Evolutionary conservation across 208 protist species (phyloP), one percentile per base, ranked within the genome.

Genomic region (Angomonas ambiguus): DNA sequence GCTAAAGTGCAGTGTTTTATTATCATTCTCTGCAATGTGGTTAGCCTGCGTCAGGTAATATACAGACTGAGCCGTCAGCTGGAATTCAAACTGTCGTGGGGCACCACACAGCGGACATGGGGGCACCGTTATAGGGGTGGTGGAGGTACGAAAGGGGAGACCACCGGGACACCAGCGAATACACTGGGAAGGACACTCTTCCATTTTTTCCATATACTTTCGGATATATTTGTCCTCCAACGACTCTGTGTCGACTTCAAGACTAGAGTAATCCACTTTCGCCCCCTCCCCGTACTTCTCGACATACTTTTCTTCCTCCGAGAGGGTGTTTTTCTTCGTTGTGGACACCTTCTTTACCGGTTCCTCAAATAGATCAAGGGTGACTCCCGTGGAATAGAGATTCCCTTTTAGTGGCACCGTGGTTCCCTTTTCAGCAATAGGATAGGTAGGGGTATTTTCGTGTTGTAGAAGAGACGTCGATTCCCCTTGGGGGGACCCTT

Each of bases 101-200:
- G 76, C 80, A 2, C 74, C 74, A 51, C 91, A 96, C 24, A 51
- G 66, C 3, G 79, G 51, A 51, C 91, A 96, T 30, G 70, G 67
- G 11, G 87, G 87, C 11, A 88, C 64, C 4, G 53, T 35, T 13
- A 66, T 51, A 8, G 65, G 33, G 53, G 72, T 79, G 1, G 83
- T 82, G 22, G 51, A 71, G 18, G 67, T 58, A 13, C 81, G 81
- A 25, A 95, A 62, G n/a, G 86, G 87, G 2, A 69, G 32, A 8
- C 81, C 81, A 24, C 71, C 84, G n/a, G 76, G 83, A 62, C 82
- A 87, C 87, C 91, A 96, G 27, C 91, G 82, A 60, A 96, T 79
- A 66, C 87, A 93, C 74, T 96, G 91, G 35, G 91, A 83, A 4
- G 87, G 85, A 38, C 67, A 69, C 42, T 65, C 67, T 61, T 82